A percentile compares a stretch with the other conserved stretches of the same genome.
These are phyloP conservation scores for Colletotrichum abscissum DNA, from an alignment of 2,329 filamentous ascomycete species.

Conservation along the genomic window DNA sequence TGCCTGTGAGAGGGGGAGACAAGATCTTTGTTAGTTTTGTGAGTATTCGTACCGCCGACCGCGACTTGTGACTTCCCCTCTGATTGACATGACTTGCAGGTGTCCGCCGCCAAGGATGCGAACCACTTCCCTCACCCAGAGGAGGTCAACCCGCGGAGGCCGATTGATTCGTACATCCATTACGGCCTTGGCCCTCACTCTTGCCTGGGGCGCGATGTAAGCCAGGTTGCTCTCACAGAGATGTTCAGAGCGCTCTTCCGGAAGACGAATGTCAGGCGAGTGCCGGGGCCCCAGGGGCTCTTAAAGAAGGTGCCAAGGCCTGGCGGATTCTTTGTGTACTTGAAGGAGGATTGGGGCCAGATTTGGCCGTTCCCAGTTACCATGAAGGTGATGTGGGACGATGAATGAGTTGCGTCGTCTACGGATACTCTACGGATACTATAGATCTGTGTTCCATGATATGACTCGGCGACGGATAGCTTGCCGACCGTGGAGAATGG, in stretches of 20 bases:
- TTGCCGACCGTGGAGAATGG: neutral
- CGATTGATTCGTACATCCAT: slow-evolving; percentile 72
- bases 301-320: slow-evolving; percentile 71
- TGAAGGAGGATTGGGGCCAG: slow-evolving; percentile 73
- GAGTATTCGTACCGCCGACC: slow-evolving; percentile 37
- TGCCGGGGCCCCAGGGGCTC: slow-evolving; percentile 72
- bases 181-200: slow-evolving; percentile 72
- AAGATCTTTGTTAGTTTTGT: slow-evolving; percentile 74
- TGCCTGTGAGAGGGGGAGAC: slow-evolving; percentile 66
- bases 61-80: neutral
- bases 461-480: neutral
- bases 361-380: slow-evolving; percentile 59
- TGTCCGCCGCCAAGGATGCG: slow-evolving; percentile 65
- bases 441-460: neutral
- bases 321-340: slow-evolving; percentile 68
- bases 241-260: slow-evolving; percentile 76
- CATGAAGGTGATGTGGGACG: slow-evolving; percentile 66
- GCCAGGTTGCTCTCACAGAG: slow-evolving; percentile 71
- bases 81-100: slow-evolving; percentile 38
- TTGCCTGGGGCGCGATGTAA: slow-evolving; percentile 70
- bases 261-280: slow-evolving; percentile 69
- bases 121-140: slow-evolving; percentile 70
- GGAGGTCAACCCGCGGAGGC: slow-evolving; percentile 71
- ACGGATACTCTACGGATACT: neutral
- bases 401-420: neutral